Conservation (phyloP, 768 basidiomycete genomes). For the Boletus sp. region DNA sequence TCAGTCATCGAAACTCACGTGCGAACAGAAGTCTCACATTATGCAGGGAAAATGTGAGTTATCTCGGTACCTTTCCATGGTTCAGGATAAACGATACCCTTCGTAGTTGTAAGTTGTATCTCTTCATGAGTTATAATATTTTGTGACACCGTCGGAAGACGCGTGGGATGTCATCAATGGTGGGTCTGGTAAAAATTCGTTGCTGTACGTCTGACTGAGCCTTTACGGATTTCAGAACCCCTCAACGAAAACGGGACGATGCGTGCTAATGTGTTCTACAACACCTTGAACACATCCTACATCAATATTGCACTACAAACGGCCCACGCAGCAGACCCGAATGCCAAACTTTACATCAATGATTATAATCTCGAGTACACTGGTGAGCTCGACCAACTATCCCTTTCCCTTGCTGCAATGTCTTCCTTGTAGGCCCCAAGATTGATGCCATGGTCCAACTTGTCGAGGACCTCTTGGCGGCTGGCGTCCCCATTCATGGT, state of each 20-base stretch:
- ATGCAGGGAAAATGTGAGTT: conserved; percentile 13
- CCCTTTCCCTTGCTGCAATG: background rate
- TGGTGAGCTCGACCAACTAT: conserved; percentile 15
- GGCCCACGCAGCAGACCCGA: conserved; percentile 31
- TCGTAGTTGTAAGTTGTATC: conserved; percentile 13
- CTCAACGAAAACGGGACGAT: conserved; percentile 58
- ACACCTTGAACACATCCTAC: conserved; percentile 47
- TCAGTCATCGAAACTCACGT: conserved; percentile 19
- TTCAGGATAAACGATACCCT: background rate
- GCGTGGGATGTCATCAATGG: conserved; percentile 25
- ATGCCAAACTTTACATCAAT: conserved; percentile 35
- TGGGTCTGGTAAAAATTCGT: background rate
- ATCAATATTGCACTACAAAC: conserved; percentile 47
- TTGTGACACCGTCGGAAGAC: conserved; percentile 7
- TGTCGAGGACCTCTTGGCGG: conserved; percentile 44
- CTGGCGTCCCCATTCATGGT: conserved; percentile 56
- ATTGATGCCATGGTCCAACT: conserved; percentile 54
- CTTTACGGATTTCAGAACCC: conserved; percentile 8
- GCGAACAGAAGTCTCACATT: conserved; percentile 16
- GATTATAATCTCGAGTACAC: conserved; percentile 28
- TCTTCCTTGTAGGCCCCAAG: conserved; percentile 9
- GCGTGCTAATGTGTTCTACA: conserved; percentile 52
- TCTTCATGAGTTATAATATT: background rate
- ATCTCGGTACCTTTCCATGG: background rate
- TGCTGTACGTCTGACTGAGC: background rate